Percentiles rank a stretch among this genome's conserved stretches.
phyloP scores from a whole-genome alignment of 768 basidiomycete genomes.

The Clathrus columnatus region DNA sequence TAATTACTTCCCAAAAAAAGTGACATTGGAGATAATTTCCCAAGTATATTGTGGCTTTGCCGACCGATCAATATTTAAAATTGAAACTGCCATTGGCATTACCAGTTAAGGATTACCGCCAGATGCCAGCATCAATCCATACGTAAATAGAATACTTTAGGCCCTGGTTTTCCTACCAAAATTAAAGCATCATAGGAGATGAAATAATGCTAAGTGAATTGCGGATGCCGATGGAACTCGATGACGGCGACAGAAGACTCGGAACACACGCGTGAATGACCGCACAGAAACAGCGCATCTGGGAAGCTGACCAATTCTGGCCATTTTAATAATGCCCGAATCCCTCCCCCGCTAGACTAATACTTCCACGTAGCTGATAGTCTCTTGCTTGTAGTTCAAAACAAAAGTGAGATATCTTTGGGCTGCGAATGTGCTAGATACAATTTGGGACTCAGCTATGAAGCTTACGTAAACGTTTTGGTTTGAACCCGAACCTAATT shows the following conservation, averaged over 20 bases:
- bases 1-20: not conserved
- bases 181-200: not conserved
- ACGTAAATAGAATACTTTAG: not conserved
- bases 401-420: not conserved
- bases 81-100: not conserved
- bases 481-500: not conserved
- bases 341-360: not conserved
- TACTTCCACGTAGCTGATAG: not conserved
- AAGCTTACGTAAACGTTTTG: conserved; percentile 1
- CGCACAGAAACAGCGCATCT: not conserved
- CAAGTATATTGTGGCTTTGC: not conserved
- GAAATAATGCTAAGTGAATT: not conserved
- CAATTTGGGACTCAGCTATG: conserved; percentile 1
- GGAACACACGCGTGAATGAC: not conserved
- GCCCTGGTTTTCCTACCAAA: not conserved
- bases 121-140: not conserved
- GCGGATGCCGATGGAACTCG: not conserved
- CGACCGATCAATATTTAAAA: not conserved
- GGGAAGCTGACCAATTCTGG: not conserved
- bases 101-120: not conserved
- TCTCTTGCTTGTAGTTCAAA: not conserved
- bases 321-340: not conserved
- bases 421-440: not conserved
- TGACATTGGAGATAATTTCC: not conserved
- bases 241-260: not conserved